Evolutionary conservation across 345 rosid species (phyloP).

Genomic region (Erucastrum elatum): DNA sequence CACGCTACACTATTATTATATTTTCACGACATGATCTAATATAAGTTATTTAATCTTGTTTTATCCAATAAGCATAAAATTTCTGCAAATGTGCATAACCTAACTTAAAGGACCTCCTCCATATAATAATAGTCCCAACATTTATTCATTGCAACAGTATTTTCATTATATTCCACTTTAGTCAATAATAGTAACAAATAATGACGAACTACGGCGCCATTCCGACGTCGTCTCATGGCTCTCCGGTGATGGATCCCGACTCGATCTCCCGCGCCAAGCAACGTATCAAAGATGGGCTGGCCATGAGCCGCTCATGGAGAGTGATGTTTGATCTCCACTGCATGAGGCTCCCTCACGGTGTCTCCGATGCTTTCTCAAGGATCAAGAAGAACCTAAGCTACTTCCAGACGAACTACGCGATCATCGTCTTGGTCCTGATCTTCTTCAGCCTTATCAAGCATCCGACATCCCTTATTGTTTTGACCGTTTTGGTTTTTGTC

Average conservation of each 20-base stretch:
- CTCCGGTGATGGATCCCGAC: neutral
- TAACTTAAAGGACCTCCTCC: neutral
- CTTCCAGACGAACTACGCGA: slow-evolving; percentile 63
- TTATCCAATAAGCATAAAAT: neutral
- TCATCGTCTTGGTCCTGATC: slow-evolving; percentile 29
- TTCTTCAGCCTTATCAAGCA: slow-evolving; percentile 66
- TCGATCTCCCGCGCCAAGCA: slow-evolving; percentile 24
- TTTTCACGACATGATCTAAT: neutral
- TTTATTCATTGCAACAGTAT: neutral
- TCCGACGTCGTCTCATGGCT: neutral
- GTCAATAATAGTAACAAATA: neutral
- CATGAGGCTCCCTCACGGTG: slow-evolving; percentile 41
- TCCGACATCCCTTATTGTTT: slow-evolving; percentile 67
- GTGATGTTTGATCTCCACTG: slow-evolving; percentile 52
- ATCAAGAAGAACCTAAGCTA: slow-evolving; percentile 45
- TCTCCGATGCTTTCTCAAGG: slow-evolving; percentile 43
- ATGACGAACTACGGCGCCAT: neutral
- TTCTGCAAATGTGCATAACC: neutral
- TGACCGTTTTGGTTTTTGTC: slow-evolving; percentile 53
- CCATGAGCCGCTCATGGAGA: slow-evolving; percentile 59
- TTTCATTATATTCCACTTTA: neutral
- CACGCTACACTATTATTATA: slow-evolving; percentile 9
- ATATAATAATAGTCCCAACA: neutral
- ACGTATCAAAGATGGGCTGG: slow-evolving; percentile 51
- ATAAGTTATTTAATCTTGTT: neutral